Evolutionary conservation across 2,329 filamentous ascomycete species (phyloP).

Genomic region (Diaporthe ilicicola): DNA sequence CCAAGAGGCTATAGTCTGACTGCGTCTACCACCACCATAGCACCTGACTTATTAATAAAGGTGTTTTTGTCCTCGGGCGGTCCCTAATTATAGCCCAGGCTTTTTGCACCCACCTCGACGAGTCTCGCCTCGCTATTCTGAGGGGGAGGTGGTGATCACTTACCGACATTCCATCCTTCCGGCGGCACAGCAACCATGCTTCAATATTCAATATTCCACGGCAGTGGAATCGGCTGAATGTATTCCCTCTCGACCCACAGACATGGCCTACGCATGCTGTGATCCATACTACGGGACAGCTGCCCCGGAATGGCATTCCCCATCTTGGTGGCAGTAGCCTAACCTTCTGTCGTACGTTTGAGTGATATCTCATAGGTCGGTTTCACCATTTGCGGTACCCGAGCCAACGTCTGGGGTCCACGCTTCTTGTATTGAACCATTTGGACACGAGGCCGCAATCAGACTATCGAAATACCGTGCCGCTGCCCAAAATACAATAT

Average conservation of each 20-base stretch:
- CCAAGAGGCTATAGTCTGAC: slow-evolving; percentile 15
- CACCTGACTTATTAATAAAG: neutral
- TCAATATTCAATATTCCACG: neutral
- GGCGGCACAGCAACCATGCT: neutral
- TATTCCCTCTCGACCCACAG: neutral
- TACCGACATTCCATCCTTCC: neutral
- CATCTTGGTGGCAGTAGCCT: neutral
- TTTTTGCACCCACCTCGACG: neutral
- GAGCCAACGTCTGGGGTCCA: neutral
- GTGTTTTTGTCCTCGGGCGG: neutral
- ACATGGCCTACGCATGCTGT: too few relatives aligned
- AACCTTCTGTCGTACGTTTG: neutral
- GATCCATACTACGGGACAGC: too few relatives aligned
- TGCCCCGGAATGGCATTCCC: neutral
- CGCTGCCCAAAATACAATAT: neutral
- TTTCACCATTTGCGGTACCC: neutral
- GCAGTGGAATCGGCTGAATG: neutral
- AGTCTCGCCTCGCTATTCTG: neutral
- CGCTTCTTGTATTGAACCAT: neutral
- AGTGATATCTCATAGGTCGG: neutral
- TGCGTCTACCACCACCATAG: neutral
- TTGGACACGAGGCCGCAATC: neutral
- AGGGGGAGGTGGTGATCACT: neutral
- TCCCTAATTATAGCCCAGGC: slow-evolving; percentile 2
- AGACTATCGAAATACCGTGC: neutral